phyloP scores from a whole-genome alignment of 2,329 filamentous ascomycete genomes.

The Botrytis galanthina region DNA sequence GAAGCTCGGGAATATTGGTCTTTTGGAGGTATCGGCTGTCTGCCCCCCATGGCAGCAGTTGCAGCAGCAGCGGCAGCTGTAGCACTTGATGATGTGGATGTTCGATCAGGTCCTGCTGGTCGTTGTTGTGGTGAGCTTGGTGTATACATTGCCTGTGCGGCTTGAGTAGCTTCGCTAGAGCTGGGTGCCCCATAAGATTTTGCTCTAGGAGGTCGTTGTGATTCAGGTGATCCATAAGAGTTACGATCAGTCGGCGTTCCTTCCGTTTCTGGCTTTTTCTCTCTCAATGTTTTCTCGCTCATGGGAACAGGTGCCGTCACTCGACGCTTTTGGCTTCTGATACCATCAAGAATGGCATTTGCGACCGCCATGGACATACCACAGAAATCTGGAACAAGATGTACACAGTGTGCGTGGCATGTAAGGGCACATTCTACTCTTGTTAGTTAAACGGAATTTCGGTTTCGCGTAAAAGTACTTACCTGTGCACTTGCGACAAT shows the following conservation, averaged over 20 bases:
- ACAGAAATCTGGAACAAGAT: constrained; percentile 97
- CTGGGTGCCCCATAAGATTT: constrained; percentile 41
- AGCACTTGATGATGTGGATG: constrained; percentile 50
- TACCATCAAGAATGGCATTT: constrained; percentile 86
- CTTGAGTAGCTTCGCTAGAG: constrained; percentile 57
- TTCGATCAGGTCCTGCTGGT: constrained; percentile 52
- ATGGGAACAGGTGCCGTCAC: constrained; percentile 44
- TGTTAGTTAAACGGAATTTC: constrained; percentile 34
- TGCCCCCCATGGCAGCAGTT: constrained; percentile 44
- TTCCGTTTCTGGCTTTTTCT: constrained; percentile 29
- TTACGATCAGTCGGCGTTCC: constrained; percentile 27
- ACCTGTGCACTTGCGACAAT: constrained; percentile 88
- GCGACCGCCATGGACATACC: constrained; percentile 98
- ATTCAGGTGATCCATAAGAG: constrained; percentile 36
- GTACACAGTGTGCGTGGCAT: constrained; percentile 85
- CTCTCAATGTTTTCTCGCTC: constrained; percentile 33
- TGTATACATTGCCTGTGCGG: constrained; percentile 61
- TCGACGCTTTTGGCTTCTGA: constrained; percentile 71
- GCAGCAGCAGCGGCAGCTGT: constrained; percentile 59
- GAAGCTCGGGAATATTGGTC: constrained; percentile 35
- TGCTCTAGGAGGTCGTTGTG: constrained; percentile 33
- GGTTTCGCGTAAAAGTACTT: constrained; percentile 37
- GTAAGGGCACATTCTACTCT: constrained; percentile 80
- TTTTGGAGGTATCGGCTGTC: constrained; percentile 29
- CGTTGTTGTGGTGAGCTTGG: constrained; percentile 45